Percentiles rank a stretch among this genome's conserved stretches.
Conservation (phyloP, 108 stramenopile genomes). For the Bacterosira constricta region DNA sequence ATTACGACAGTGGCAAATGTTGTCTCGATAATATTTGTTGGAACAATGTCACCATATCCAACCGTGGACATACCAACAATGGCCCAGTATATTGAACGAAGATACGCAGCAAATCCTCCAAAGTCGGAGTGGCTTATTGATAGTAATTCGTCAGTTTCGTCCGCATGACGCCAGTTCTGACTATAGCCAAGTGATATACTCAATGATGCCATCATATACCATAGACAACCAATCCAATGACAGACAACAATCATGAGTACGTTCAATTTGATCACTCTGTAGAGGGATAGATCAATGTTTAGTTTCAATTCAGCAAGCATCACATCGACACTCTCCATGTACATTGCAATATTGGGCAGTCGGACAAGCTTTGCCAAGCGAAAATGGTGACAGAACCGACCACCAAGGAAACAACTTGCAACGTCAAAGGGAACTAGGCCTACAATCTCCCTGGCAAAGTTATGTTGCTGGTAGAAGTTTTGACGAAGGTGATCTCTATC, state of each 20-base stretch:
- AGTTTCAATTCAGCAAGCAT: constrained; percentile 59
- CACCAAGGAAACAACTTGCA: constrained; percentile 4
- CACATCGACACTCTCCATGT: constrained; percentile 14
- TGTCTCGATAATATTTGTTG: constrained; percentile 52
- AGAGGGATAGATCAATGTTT: constrained; percentile 56
- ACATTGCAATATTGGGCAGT: constrained; percentile 32
- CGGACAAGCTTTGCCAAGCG: constrained; percentile 36
- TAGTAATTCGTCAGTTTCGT: constrained; percentile 33
- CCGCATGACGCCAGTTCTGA: constrained; percentile 37
- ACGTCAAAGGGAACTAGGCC: constrained; percentile 40
- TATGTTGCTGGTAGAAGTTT: constrained; percentile 17
- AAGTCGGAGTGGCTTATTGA: constrained; percentile 38
- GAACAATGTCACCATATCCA: constrained; percentile 60
- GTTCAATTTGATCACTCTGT: constrained; percentile 40
- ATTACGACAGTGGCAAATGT: constrained; percentile 38
- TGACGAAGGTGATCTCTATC: constrained; percentile 29
- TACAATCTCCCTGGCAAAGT: constrained; percentile 16
- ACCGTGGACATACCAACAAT: constrained; percentile 53
- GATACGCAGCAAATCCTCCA: constrained; percentile 36
- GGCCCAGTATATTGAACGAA: constrained; percentile 57
- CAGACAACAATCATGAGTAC: constrained; percentile 39
- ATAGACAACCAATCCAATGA: constrained; percentile 51
- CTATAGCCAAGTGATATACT: constrained; percentile 3
- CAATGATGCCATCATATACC: constrained; percentile 33
- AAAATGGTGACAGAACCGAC: constrained; percentile 22